Conservation (phyloP, 2,329 filamentous ascomycete genomes). For the Rasamsonia emersonii region DNA sequence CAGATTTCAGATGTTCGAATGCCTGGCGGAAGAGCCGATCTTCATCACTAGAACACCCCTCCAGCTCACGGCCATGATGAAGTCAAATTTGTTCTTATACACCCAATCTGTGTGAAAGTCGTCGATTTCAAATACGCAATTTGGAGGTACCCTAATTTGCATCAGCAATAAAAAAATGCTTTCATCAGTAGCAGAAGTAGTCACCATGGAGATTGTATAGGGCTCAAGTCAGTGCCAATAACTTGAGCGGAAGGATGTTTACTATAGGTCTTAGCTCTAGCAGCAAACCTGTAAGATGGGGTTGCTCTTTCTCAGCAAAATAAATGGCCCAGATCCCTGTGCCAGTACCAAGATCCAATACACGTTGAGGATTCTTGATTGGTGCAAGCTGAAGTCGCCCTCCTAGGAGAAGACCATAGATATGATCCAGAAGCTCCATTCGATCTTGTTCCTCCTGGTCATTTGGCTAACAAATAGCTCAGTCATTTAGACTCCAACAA, state of each 20-base stretch:
- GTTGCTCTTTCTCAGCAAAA: no score
- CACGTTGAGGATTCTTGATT: constrained; percentile 8
- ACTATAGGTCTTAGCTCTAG: constrained; percentile 27
- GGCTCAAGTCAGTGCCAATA: constrained; percentile 35
- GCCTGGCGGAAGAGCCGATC: constrained; percentile 1
- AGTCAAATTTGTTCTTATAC: constrained; percentile 9
- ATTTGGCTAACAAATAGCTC: constrained; percentile 5
- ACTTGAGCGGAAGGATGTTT: constrained; percentile 27
- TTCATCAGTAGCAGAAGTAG: background rate
- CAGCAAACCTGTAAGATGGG: constrained; percentile 53
- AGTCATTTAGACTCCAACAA: background rate
- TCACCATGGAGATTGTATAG: constrained; percentile 30
- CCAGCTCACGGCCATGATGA: constrained; percentile 7
- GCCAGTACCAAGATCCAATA: constrained; percentile 13
- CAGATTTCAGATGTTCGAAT: background rate
- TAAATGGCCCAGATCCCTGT: no score
- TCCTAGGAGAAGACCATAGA: constrained; percentile 10
- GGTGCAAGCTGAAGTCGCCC: constrained; percentile 8
- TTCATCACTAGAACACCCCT: background rate
- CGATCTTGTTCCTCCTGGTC: constrained; percentile 10
- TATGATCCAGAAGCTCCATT: constrained; percentile 11
- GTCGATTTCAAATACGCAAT: constrained; percentile 10
- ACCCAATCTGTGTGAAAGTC: constrained; percentile 10
- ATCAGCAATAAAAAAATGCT: background rate
- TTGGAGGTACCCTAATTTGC: constrained; percentile 18